Evolutionary conservation across 2,329 filamentous ascomycete species (phyloP).

Genomic region (Cercospora sp.): DNA sequence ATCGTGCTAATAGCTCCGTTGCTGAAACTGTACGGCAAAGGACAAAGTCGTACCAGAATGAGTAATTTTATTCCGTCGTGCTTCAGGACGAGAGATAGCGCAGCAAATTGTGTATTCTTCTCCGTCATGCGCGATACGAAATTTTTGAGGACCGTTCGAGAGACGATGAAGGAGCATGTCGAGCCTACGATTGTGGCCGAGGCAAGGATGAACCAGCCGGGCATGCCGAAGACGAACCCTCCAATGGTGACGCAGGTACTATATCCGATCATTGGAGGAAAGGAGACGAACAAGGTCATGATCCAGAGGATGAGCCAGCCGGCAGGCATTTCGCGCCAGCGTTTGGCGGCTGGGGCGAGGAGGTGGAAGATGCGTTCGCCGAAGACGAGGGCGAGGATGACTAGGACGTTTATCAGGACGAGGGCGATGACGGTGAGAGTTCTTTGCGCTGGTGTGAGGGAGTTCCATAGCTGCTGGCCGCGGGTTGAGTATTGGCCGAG

Average conservation of each 20-base stretch:
- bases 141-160: conserved; percentile 71
- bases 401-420: conserved; percentile 54
- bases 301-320: conserved; percentile 76
- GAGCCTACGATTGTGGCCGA: conserved; percentile 76
- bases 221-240: conserved; percentile 71
- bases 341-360: conserved; percentile 70
- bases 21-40: conserved; percentile 85
- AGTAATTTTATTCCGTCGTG: conserved; percentile 87
- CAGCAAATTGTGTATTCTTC: conserved; percentile 81
- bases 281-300: conserved; percentile 72
- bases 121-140: conserved; percentile 82
- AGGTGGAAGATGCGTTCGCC: conserved; percentile 76
- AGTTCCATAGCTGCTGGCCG: conserved; percentile 53
- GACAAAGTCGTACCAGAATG: conserved; percentile 88
- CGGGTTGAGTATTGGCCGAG: conserved; percentile 49
- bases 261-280: conserved; percentile 87
- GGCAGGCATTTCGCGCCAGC: conserved; percentile 71
- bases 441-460: conserved; percentile 62
- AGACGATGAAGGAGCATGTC: conserved; percentile 75
- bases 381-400: conserved; percentile 72
- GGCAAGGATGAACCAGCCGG: conserved; percentile 82
- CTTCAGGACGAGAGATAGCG: conserved; percentile 82
- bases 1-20: conserved; percentile 95
- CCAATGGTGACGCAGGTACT: conserved; percentile 70
- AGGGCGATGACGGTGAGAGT: conserved; percentile 56